Evolutionary conservation across 2,329 filamentous ascomycete species (phyloP).

Genomic region (Whalleya microplaca): DNA sequence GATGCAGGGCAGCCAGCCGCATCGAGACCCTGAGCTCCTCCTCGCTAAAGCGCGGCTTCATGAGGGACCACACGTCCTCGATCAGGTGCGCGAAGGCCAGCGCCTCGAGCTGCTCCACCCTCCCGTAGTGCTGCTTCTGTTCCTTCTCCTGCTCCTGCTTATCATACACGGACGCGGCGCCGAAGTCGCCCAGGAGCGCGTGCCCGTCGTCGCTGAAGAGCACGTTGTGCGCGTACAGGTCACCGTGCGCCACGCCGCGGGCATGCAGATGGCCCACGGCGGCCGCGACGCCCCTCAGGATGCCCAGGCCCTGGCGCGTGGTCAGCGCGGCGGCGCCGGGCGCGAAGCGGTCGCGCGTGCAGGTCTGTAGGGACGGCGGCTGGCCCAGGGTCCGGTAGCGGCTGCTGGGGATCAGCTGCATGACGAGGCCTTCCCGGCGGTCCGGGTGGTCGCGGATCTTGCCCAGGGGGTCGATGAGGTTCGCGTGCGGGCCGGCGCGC

Average conservation of each 20-base stretch:
- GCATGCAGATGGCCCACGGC: conserved; percentile 49
- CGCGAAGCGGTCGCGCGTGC: conserved; percentile 50
- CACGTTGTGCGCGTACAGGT: conserved; percentile 53
- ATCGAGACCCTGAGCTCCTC: conserved; percentile 15
- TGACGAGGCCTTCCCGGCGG: conserved; percentile 45
- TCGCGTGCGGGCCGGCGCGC: conserved; percentile 48
- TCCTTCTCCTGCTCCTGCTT: conserved; percentile 11
- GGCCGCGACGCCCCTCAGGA: conserved; percentile 46
- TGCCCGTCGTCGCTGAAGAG: conserved; percentile 45
- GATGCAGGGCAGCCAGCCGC: conserved; percentile 34
- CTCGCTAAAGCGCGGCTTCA: conserved; percentile 23
- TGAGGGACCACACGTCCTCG: conserved; percentile 47
- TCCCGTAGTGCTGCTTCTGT: conserved; percentile 9
- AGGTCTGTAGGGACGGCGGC: conserved; percentile 49
- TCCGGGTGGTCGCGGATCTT: conserved; percentile 46
- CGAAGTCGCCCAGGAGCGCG: conserved; percentile 52
- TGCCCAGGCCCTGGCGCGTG: conserved; percentile 36
- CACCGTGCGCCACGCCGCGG: conserved; percentile 49
- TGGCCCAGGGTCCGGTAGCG: conserved; percentile 47
- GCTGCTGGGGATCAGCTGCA: conserved; percentile 48
- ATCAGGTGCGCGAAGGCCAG: conserved; percentile 52
- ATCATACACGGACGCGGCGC: conserved; percentile 50
- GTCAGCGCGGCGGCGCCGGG: conserved; percentile 33
- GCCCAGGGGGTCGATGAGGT: conserved; percentile 50
- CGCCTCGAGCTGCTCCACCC: conserved; percentile 50